Conservation (phyloP, 1,139 yeast genomes). For the Kazachstania sp. region DNA sequence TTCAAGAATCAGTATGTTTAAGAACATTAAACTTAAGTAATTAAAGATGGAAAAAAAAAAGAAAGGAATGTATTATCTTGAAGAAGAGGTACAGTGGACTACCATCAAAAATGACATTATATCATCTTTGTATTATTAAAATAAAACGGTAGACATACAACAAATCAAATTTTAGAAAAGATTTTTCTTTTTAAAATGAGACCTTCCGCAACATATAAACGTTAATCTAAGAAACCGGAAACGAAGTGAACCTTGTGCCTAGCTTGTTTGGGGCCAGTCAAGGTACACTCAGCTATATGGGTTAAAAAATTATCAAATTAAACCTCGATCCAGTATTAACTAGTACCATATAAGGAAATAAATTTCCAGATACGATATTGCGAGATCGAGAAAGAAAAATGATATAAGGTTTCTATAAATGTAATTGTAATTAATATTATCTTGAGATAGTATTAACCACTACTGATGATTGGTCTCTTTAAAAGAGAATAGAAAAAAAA, state of each 20-base stretch:
- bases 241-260: slow-evolving; percentile 65
- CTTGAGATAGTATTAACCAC: slow-evolving; percentile 36
- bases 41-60: slow-evolving; percentile 5
- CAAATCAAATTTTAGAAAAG: slow-evolving; percentile 12
- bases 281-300: slow-evolving; percentile 34
- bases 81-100: slow-evolving; percentile 31
- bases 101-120: slow-evolving; percentile 27
- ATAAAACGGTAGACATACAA: slow-evolving; percentile 26
- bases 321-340: slow-evolving; percentile 32
- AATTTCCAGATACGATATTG: slow-evolving; percentile 3
- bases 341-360: slow-evolving; percentile 9
- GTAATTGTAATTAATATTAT: slow-evolving; percentile 34
- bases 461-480: slow-evolving; percentile 32
- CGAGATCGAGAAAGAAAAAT: slow-evolving; percentile 22
- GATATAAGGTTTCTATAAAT: slow-evolving; percentile 46
- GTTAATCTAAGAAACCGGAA: slow-evolving; percentile 64
- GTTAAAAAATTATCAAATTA: slow-evolving; percentile 25
- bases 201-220: slow-evolving; percentile 27
- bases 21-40: no score
- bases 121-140: slow-evolving; percentile 16
- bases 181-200: slow-evolving; percentile 1
- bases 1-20: no score
- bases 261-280: slow-evolving; percentile 34
- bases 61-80: slow-evolving; percentile 31
- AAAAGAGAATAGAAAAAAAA: slow-evolving; percentile 6